A percentile compares a stretch with the other conserved stretches of the same genome.
Evolutionary conservation across 1,139 yeast species (phyloP).

Genomic region (Kluyveromyces sp.): DNA sequence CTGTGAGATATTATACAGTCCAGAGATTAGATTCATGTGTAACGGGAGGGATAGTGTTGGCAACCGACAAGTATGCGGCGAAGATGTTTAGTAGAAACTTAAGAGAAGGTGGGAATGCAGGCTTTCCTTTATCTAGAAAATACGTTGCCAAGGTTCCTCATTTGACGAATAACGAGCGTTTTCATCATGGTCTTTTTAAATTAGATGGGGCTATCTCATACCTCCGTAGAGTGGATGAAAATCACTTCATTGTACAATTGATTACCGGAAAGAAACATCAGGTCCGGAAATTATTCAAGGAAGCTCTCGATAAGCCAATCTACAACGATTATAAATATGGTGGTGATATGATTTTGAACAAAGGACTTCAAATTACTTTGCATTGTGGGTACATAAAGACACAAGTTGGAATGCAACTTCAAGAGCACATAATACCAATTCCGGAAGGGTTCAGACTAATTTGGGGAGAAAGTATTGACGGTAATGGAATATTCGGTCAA

Average conservation of each 20-base stretch:
- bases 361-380: conserved; percentile 25
- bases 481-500: conserved; percentile 12
- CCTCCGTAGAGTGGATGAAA: conserved; percentile 17
- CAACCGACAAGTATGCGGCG: conserved; percentile 29
- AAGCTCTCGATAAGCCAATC: conserved; percentile 21
- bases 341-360: conserved; percentile 12
- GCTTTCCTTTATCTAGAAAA: conserved; percentile 25
- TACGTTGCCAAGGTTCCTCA: conserved; percentile 23
- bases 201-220: conserved; percentile 15
- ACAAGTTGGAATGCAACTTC: conserved; percentile 16
- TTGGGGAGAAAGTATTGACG: conserved; percentile 14
- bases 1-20: background rate
- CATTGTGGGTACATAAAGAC: conserved; percentile 28
- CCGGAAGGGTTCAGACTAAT: conserved; percentile 6
- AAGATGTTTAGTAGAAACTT: conserved; percentile 28
- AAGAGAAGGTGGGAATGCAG: conserved; percentile 29
- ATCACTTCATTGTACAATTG: conserved; percentile 31
- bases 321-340: conserved; percentile 26
- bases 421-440: conserved; percentile 19
- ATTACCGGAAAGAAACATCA: conserved; percentile 42
- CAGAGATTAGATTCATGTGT: conserved; percentile 34
- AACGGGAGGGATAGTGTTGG: conserved; percentile 34
- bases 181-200: conserved; percentile 10
- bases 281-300: conserved; percentile 32
- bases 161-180: background rate